Evolutionary conservation across 345 rosid species (phyloP), one percentile per base, ranked within the genome.

Genomic region (Chamaenerion angustifolium): DNA sequence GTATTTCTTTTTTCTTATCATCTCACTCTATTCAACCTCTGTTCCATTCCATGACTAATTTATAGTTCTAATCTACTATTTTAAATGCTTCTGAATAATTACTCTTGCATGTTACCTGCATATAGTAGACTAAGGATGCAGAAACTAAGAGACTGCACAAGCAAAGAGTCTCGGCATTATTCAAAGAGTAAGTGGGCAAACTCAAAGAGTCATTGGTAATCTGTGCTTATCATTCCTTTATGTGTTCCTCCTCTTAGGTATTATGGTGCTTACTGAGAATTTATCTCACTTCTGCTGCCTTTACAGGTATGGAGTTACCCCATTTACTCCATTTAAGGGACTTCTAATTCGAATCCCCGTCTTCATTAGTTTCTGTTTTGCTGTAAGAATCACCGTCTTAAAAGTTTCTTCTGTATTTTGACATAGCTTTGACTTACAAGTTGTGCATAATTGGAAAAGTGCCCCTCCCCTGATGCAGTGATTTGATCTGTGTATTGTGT

Each of bases 321-420:
- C 84, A 18, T 65, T 82, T 54, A 72, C 87, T 45, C 77, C 80
- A 21, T 54, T 82, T 49, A 75, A 77, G 67, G 87, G 87, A 64
- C 64, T 77, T 43, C 56, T 82, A 42, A 71, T 82, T 58, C 82
- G 75, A 69, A 83, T 75, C 45, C 84, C 92, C 55, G 42, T 82
- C 71, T 79, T 82, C 66, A 56, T 77, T 67, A 73, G 82, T 53
- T 80, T 77, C 61, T 80, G 77, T 64, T 59, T 77, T 31, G 87
- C 87, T 31, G 92, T 80, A 75, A 73, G 56, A 44, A 11, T 1
- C 40, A 8, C 16, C 19, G 43, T 49, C 55, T 23, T 23, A 23
- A 5, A 23, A 23, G 27, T 23, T 23, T 23, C 27, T 23, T 23
- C 27, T 5, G 5, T 23, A 23, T 23, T 23, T 2, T 23, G 27